phyloP scores from a whole-genome alignment of 768 basidiomycete species.

The Amanita molliuscula region DNA sequence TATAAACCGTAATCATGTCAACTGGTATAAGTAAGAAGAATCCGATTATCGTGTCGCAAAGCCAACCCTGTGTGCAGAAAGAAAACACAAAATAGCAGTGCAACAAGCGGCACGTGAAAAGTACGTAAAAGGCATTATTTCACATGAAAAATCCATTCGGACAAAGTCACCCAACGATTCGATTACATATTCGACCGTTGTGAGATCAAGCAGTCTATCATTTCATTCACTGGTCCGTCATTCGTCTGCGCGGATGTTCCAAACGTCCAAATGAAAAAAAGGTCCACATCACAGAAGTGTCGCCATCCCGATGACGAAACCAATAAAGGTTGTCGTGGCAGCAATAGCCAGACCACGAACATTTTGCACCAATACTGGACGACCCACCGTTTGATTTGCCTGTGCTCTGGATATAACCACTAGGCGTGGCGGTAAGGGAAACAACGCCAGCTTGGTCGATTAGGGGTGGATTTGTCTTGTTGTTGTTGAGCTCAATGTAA shows the following conservation, averaged over 20 bases:
- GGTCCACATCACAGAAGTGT: background rate
- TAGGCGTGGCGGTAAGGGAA: constrained; percentile 21
- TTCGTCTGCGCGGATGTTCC: background rate
- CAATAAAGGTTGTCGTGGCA: background rate
- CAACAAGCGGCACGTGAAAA: background rate
- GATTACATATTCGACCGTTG: background rate
- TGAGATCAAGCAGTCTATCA: background rate
- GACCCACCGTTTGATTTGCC: background rate
- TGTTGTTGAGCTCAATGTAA: constrained; percentile 79
- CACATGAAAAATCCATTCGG: background rate
- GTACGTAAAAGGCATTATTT: background rate
- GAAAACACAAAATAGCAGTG: background rate
- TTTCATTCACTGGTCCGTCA: background rate
- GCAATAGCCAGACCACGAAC: background rate
- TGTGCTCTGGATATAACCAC: constrained; percentile 22
- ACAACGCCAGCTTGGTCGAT: constrained; percentile 9
- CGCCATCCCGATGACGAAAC: background rate
- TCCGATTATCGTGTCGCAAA: too few relatives aligned
- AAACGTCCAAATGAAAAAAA: background rate
- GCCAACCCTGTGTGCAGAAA: too few relatives aligned
- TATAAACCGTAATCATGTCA: background rate
- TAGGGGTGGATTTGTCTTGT: constrained; percentile 47
- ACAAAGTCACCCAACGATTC: background rate
- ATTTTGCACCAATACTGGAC: background rate
- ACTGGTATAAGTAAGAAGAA: background rate